phyloP scores from a whole-genome alignment of 768 basidiomycete species.

The Leccinum longicurvipes region DNA sequence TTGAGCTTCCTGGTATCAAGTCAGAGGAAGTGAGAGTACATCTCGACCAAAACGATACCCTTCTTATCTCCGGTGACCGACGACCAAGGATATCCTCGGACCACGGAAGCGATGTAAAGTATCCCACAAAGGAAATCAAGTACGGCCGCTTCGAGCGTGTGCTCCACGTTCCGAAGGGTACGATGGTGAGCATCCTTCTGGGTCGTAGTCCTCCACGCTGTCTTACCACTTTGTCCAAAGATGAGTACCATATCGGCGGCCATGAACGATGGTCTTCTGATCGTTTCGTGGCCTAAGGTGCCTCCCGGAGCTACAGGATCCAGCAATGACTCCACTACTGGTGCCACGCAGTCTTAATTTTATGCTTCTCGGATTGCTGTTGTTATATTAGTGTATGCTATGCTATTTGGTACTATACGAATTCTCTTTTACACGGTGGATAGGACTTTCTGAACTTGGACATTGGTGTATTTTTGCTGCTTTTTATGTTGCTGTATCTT shows the following conservation, averaged over 20 bases:
- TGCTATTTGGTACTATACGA: constrained; percentile 12
- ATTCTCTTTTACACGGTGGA: neutral
- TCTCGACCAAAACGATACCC: constrained; percentile 26
- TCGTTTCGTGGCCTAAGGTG: constrained; percentile 38
- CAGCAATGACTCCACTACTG: neutral
- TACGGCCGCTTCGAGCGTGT: constrained; percentile 39
- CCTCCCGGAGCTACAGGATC: constrained; percentile 17
- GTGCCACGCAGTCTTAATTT: neutral
- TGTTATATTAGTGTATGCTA: constrained; percentile 10
- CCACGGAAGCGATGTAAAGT: constrained; percentile 19
- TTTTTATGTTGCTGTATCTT: neutral
- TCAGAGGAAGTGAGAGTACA: constrained; percentile 34
- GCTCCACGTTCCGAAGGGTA: constrained; percentile 35
- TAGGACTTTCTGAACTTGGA: neutral
- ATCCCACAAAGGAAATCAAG: constrained; percentile 36
- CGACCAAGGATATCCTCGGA: constrained; percentile 11
- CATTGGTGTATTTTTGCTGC: neutral
- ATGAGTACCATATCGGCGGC: constrained; percentile 37
- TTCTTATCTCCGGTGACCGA: constrained; percentile 38
- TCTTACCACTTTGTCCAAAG: constrained; percentile 15
- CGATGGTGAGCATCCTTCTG: constrained; percentile 27
- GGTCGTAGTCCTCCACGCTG: constrained; percentile 4
- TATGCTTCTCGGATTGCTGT: neutral
- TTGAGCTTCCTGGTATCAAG: constrained; percentile 41
- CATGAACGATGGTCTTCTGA: constrained; percentile 38